These are phyloP conservation scores for Verruconis gallopava DNA, from an alignment of 2,329 filamentous ascomycete species.

Conservation along the genomic window DNA sequence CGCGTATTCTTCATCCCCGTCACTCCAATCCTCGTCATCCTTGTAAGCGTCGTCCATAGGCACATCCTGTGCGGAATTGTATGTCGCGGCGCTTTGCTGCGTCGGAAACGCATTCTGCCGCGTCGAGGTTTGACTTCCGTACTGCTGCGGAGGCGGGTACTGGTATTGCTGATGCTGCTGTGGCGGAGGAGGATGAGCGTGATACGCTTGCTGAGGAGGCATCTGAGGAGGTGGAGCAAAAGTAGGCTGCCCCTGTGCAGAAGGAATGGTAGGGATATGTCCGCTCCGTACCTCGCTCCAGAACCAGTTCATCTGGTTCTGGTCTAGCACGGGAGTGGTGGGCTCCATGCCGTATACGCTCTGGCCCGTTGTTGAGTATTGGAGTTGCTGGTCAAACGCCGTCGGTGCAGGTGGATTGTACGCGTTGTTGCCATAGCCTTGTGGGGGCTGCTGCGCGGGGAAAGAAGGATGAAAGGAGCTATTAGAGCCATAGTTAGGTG, in stretches of 20 bases:
- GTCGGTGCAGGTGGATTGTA: conserved; percentile 3
- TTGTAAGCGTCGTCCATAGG: conserved; percentile 40
- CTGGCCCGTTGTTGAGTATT: too few relatives aligned
- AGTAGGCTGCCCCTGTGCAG: too few relatives aligned
- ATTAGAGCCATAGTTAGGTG: not conserved
- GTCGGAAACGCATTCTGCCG: not conserved
- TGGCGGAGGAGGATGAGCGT: not conserved
- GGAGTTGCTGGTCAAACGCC: not conserved
- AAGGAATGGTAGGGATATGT: not conserved
- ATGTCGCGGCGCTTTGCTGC: conserved; percentile 9
- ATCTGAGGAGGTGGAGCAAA: not conserved
- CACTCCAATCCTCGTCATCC: conserved; percentile 69
- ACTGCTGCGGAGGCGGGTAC: not conserved
- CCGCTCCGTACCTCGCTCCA: conserved; percentile 4
- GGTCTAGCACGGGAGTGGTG: conserved; percentile 4
- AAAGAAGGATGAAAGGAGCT: not conserved
- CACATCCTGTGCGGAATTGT: conserved; percentile 19
- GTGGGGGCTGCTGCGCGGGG: not conserved
- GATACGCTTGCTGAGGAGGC: not conserved
- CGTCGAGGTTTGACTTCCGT: not conserved
- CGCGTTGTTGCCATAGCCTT: not conserved
- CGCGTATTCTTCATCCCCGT: conserved; percentile 38
- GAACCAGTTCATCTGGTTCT: conserved; percentile 6
- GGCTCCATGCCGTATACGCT: not conserved
- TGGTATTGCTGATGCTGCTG: not conserved